Base-by-base conservation (phyloP, 2,329 filamentous ascomycete genomes). In the Simplicillium sp. region DNA sequence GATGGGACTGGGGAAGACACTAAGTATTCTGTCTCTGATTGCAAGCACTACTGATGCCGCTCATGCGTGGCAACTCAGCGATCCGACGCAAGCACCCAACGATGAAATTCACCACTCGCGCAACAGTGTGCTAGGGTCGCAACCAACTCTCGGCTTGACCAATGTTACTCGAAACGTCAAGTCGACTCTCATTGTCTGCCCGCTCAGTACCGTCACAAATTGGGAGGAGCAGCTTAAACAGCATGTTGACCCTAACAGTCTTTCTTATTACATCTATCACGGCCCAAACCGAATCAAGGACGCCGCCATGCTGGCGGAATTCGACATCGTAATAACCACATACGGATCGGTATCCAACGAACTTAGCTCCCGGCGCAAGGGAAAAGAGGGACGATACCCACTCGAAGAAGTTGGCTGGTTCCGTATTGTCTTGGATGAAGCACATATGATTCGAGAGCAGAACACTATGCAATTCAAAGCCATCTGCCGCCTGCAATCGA, bases 141-240 rank as follows among this genome's bases (percentile, higher is more conserved):
- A 68, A 15, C 57, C 66, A 15, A 55, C 60, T 1, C 57, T 78
- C 14, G 67, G 62, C 3, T 58, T 78, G 15, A 75, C 72, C 11
- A 62, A 54, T 11, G 56, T 84, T n/a, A 62, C 65, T 15, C 70
- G 68, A 34, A 94, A 96, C 53, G 79, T 77, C 6, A 84, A 80
- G 54, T 80, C 85, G 1, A 97, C 92, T 0, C 67, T 98, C 28
- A 72, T 98, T 14, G 78, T 98, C 13, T 94, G 85, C 42, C 92
- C 92, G 1, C 72, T 96, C 3, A 95, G 87, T 54, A 92, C 90
- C 0, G 80, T 97, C 43, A 82, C 84, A 18, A 98, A 97, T 54
- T 98, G 92, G 92, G 84, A 90, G 52, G 80, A 88, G 50, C 92
- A 98, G 60, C 86, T 97, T 46, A 83, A 83, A 52, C 75, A 84